Percentiles rank a stretch among this genome's conserved stretches.
These are phyloP conservation scores for Alternaria hordeiaustralica DNA, from an alignment of 2,329 filamentous ascomycete genomes.

Conservation along the genomic window DNA sequence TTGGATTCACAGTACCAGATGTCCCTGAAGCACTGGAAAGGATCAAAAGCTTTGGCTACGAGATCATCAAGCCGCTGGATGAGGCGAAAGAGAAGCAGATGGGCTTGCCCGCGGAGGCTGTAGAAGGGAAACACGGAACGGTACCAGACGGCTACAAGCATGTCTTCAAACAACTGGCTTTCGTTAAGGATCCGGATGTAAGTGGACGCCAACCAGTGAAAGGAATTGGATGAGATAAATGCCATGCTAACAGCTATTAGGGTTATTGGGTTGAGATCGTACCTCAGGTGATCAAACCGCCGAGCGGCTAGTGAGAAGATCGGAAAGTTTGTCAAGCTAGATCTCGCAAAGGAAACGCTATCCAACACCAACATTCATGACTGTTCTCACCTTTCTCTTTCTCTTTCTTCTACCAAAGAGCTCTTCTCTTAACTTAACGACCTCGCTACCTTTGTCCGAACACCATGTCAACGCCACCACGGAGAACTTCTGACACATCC, in stretches of 20 bases:
- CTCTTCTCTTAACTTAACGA: background rate
- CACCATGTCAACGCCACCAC: background rate
- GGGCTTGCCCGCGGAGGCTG: conserved; percentile 28
- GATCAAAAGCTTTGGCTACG: conserved; percentile 29
- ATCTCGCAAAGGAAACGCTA: background rate
- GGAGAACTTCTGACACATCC: background rate
- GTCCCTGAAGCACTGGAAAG: conserved; percentile 31
- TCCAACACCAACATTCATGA: background rate
- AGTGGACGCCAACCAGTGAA: conserved; percentile 10
- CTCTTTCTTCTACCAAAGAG: background rate
- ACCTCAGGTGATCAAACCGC: conserved; percentile 26
- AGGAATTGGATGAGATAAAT: background rate
- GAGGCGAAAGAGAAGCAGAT: conserved; percentile 33
- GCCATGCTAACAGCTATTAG: conserved; percentile 20
- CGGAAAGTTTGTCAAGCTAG: background rate
- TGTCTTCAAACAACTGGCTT: conserved; percentile 41
- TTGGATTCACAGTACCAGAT: conserved; percentile 46
- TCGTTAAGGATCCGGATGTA: conserved; percentile 46
- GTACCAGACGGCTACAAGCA: conserved; percentile 37
- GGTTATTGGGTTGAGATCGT: conserved; percentile 42
- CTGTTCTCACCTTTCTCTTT: background rate
- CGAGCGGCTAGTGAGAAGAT: background rate
- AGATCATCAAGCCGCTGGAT: conserved; percentile 37
- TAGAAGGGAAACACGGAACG: conserved; percentile 18
- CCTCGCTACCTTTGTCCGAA: background rate